These are phyloP conservation scores for Boletus rubescentipes DNA, from an alignment of 768 basidiomycete genomes.

Conservation along the genomic window DNA sequence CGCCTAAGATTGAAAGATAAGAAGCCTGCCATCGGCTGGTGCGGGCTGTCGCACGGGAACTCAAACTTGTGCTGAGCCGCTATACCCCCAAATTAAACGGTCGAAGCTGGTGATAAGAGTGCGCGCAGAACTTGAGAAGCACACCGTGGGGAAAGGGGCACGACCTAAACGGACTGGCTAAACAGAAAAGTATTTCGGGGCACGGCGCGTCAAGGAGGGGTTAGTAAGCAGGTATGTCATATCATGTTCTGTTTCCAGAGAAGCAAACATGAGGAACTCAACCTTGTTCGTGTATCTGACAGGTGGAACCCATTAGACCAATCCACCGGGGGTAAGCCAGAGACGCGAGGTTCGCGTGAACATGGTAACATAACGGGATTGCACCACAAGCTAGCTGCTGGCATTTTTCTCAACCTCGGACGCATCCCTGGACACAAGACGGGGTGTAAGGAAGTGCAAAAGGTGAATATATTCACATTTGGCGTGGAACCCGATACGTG, in stretches of 20 bases:
- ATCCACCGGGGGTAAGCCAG: background rate
- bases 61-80: background rate
- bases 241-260: background rate
- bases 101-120: conserved; percentile 11
- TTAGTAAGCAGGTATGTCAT: conserved; percentile 4
- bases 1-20: background rate
- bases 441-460: background rate
- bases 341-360: conserved; percentile 3
- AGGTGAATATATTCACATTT: background rate
- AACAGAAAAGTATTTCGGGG: background rate
- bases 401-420: background rate
- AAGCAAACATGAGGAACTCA: conserved; percentile 7
- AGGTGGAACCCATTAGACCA: background rate
- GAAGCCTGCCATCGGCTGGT: conserved; percentile 2
- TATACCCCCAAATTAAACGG: conserved; percentile 10
- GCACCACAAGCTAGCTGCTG: background rate
- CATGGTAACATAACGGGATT: background rate
- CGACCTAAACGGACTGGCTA: background rate
- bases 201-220: background rate
- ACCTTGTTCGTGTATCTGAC: conserved; percentile 12
- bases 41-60: conserved; percentile 3
- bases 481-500: background rate
- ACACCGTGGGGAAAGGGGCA: conserved; percentile 11
- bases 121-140: conserved; percentile 12
- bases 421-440: background rate